Percentiles rank a stretch among this genome's conserved stretches.
phyloP scores from a whole-genome alignment of 805 yeast species.

The Blastobotrys muscicola region DNA sequence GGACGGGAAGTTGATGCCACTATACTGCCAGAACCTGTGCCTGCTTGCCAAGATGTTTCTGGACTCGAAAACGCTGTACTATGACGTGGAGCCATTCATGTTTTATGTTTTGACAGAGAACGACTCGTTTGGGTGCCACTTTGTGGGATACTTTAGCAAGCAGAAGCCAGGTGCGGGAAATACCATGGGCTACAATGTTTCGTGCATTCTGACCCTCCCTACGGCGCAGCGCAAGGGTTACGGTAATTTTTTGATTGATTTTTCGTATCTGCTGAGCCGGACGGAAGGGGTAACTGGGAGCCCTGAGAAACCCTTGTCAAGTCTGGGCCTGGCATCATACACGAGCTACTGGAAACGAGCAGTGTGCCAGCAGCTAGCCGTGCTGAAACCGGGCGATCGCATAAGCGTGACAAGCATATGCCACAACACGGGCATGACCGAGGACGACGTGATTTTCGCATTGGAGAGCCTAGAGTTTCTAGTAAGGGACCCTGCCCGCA shows the following conservation, averaged over 20 bases:
- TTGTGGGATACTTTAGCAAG: constrained; percentile 92
- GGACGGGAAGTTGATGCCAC: constrained; percentile 76
- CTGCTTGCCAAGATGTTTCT: constrained; percentile 79
- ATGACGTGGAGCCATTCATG: constrained; percentile 91
- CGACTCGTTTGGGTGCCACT: constrained; percentile 50
- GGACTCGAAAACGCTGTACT: constrained; percentile 84
- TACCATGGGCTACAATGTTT: constrained; percentile 53
- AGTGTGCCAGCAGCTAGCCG: constrained; percentile 40
- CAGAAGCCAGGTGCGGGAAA: constrained; percentile 37
- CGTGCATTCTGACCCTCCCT: constrained; percentile 87
- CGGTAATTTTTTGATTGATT: constrained; percentile 81
- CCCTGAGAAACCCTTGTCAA: constrained; percentile 91
- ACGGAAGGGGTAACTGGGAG: constrained; percentile 77
- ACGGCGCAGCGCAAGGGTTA: constrained; percentile 80
- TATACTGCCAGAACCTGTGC: constrained; percentile 85
- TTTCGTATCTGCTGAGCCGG: constrained; percentile 71
- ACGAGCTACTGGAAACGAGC: constrained; percentile 76
- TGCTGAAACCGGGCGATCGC: too few species aligned
- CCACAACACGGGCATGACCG: constrained; percentile 71
- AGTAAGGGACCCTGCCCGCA: constrained; percentile 32
- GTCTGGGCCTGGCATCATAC: constrained; percentile 76
- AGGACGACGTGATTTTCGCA: constrained; percentile 80
- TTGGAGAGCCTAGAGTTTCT: constrained; percentile 68
- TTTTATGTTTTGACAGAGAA: constrained; percentile 77
- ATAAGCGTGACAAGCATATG: constrained; percentile 46